Conservation (phyloP, 2,329 filamentous ascomycete species). For the Boeremia lycopersici region DNA sequence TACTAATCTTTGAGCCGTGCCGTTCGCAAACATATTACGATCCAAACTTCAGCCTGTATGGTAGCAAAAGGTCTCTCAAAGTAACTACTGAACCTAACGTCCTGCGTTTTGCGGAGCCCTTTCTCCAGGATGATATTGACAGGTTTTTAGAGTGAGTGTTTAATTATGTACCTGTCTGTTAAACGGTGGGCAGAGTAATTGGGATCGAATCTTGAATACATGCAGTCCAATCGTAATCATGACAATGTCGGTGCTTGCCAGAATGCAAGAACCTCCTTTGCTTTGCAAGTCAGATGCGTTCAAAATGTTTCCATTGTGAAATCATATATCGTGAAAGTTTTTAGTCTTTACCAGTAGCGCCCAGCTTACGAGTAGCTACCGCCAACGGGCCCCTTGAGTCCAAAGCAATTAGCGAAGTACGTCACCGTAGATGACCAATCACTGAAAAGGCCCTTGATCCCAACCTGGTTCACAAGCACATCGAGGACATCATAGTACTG, state of each 20-base stretch:
- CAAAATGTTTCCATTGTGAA: not conserved
- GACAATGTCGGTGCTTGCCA: not conserved
- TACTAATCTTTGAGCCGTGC: too few species aligned
- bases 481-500: constrained; percentile 68
- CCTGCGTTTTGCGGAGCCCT: too few species aligned
- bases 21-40: too few species aligned
- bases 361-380: constrained; percentile 18
- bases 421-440: constrained; percentile 71
- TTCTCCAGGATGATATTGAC: too few species aligned
- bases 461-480: constrained; percentile 64
- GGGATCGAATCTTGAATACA: not conserved
- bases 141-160: too few species aligned
- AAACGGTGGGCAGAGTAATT: too few species aligned
- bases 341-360: too few species aligned
- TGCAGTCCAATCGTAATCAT: not conserved
- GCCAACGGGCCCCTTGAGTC: constrained; percentile 29
- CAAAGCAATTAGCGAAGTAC: constrained; percentile 73
- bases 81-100: too few species aligned
- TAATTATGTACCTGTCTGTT: too few species aligned
- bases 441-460: constrained; percentile 66
- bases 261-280: not conserved
- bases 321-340: not conserved
- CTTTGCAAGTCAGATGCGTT: not conserved
- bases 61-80: too few species aligned
- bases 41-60: too few species aligned